phyloP scores from a whole-genome alignment of 2,329 filamentous ascomycete genomes.

The Huntiella bhutanensis region DNA sequence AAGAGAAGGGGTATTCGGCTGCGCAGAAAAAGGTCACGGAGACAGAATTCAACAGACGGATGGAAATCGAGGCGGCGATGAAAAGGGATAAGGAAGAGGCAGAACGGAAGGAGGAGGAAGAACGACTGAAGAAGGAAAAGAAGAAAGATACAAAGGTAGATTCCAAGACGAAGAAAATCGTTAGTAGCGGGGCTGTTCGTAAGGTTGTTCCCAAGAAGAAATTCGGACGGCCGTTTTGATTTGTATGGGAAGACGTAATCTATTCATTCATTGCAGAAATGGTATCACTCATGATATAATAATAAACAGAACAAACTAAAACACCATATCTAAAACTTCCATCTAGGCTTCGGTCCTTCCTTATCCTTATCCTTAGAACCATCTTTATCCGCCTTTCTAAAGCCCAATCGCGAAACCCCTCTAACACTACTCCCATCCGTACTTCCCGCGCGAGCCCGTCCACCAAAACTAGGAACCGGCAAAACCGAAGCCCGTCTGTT shows the following conservation, averaged over 20 bases:
- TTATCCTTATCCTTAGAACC: constrained; percentile 1
- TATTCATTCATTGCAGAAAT: constrained; percentile 2
- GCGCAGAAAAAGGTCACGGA: constrained; percentile 75
- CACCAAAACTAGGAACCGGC: constrained; percentile 24
- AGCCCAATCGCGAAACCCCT: constrained; percentile 23
- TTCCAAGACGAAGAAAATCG: constrained; percentile 33
- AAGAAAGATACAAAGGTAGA: constrained; percentile 13
- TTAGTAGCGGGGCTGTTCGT: constrained; percentile 42
- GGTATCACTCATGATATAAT: constrained; percentile 1
- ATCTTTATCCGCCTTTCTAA: constrained; percentile 21
- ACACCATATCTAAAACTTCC: constrained; percentile 21
- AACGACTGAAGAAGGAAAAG: constrained; percentile 32
- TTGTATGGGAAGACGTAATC: not conserved
- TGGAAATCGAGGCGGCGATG: constrained; percentile 89
- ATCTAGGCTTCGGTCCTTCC: constrained; percentile 29
- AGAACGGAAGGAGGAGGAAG: constrained; percentile 33
- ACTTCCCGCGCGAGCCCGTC: constrained; percentile 14
- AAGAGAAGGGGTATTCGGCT: constrained; percentile 89
- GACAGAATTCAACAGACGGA: constrained; percentile 76
- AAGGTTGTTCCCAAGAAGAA: constrained; percentile 20
- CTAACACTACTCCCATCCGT: constrained; percentile 24
- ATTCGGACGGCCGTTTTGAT: constrained; percentile 11
- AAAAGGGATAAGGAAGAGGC: constrained; percentile 60
- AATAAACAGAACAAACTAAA: constrained; percentile 4
- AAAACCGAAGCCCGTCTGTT: constrained; percentile 33